These are phyloP conservation scores for Eimeria acervulina DNA, from an alignment of 169 alveolate genomes.

Conservation along the genomic window DNA sequence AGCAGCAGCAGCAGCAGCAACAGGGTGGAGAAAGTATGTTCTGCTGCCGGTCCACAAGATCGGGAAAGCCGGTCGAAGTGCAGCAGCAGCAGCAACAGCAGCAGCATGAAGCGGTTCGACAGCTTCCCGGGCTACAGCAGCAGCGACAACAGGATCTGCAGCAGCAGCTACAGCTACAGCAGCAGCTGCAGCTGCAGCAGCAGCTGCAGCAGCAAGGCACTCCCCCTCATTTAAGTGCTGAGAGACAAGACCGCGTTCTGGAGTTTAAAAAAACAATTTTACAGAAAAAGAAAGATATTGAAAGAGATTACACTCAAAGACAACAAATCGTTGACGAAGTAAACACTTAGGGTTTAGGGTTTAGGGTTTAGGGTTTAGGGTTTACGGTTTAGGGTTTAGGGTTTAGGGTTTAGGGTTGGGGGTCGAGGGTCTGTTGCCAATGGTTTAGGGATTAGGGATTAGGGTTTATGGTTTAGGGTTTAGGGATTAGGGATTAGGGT, in stretches of 20 bases:
- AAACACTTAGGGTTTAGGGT: background rate
- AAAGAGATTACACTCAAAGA: background rate
- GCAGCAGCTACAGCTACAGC: too few species aligned
- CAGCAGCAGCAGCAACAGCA: too few species aligned
- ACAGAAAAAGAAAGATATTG: constrained; percentile 4
- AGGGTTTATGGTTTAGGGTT: too few species aligned
- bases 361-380: background rate
- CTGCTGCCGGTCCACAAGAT: background rate
- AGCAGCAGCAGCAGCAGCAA: constrained; percentile 35
- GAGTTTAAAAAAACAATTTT: constrained; percentile 29
- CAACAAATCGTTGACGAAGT: constrained; percentile 16
- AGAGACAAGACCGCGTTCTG: constrained; percentile 32
- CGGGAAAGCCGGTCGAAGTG: background rate
- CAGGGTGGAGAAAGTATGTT: background rate
- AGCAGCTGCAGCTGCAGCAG: background rate
- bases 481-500: too few species aligned
- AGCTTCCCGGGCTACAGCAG: too few species aligned
- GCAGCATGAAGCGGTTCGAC: too few species aligned
- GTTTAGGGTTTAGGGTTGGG: too few species aligned
- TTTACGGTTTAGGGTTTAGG: background rate
- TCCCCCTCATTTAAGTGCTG: background rate
- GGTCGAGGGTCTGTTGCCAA: too few species aligned
- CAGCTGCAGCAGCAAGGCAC: background rate
- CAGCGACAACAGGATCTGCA: too few species aligned
- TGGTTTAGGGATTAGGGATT: too few species aligned